phyloP scores from a whole-genome alignment of 352 stramenopile genomes.

The Phytophthora colocasiae region DNA sequence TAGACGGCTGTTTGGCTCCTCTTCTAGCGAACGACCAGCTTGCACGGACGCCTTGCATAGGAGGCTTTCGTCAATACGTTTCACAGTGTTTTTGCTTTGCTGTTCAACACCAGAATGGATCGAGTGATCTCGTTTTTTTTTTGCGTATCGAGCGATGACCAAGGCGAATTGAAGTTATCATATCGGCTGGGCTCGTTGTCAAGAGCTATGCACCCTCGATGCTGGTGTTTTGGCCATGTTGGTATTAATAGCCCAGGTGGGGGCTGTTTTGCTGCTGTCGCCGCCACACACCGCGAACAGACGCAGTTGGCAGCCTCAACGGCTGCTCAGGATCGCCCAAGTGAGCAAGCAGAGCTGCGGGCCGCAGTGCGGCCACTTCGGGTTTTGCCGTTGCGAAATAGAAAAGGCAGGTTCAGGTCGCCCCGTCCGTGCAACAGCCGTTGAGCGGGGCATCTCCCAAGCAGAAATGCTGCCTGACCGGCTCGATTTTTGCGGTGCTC shows the following conservation, averaged over 20 bases:
- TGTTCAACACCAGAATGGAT: conserved; percentile 18
- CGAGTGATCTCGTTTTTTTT: not conserved
- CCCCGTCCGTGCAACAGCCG: conserved; percentile 9
- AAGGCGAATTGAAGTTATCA: conserved; percentile 18
- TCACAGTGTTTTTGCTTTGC: not conserved
- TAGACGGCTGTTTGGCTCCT: conserved; percentile 7
- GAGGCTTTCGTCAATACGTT: conserved; percentile 3
- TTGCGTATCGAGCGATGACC: conserved; percentile 31
- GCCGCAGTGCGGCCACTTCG: conserved; percentile 1
- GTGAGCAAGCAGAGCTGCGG: conserved; percentile 36
- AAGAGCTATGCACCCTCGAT: not conserved
- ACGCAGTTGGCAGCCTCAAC: conserved; percentile 8
- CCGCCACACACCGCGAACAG: conserved; percentile 8
- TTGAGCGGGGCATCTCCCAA: conserved; percentile 25
- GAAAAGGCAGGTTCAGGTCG: conserved; percentile 8
- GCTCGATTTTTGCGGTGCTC: conserved; percentile 7
- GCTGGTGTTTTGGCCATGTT: not conserved
- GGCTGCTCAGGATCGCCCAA: conserved; percentile 28
- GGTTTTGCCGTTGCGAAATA: conserved; percentile 35
- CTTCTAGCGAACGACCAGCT: not conserved
- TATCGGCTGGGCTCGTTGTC: conserved; percentile 1
- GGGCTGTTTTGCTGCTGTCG: not conserved
- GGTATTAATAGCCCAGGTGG: not conserved
- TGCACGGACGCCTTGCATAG: not conserved
- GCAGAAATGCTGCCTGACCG: conserved; percentile 16